Conservation (phyloP, 805 yeast species). For the Candida tibetensis region DNA sequence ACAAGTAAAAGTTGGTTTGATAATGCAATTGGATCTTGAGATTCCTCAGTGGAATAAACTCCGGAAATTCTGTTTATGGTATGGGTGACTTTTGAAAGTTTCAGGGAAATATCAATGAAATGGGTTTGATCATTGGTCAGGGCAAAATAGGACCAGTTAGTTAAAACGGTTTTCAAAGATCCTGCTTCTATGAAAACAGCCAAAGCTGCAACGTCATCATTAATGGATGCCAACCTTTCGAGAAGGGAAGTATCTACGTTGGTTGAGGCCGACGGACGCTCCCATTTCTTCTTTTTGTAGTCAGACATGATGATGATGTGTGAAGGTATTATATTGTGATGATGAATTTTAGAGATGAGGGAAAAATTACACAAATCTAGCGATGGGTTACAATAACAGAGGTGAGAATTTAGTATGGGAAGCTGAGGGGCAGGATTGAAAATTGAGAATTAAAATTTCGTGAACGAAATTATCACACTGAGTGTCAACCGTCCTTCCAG, state of each 20-base stretch:
- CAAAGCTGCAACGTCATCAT: conserved; percentile 14
- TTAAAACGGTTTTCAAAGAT: conserved; percentile 31
- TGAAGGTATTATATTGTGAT: neutral
- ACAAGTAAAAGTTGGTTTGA: conserved; percentile 9
- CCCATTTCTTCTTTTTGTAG: conserved; percentile 5
- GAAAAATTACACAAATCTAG: neutral
- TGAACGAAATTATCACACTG: too few relatives aligned
- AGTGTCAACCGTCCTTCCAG: too few relatives aligned
- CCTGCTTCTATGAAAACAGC: conserved; percentile 25
- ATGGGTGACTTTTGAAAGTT: conserved; percentile 32
- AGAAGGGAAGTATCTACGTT: conserved; percentile 14
- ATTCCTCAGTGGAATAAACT: conserved; percentile 1
- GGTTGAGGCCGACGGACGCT: conserved; percentile 6
- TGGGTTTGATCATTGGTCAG: conserved; percentile 51
- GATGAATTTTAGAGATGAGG: neutral
- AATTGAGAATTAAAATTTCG: too few relatives aligned
- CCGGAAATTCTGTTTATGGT: conserved; percentile 16
- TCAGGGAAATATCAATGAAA: conserved; percentile 43
- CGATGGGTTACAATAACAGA: too few relatives aligned
- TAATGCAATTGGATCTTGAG: neutral
- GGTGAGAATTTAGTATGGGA: too few relatives aligned
- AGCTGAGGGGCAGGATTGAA: too few relatives aligned
- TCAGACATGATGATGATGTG: neutral
- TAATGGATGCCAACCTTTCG: conserved; percentile 11
- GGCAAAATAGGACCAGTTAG: conserved; percentile 42